Evolutionary conservation across 306 rosid species (phyloP).

Genomic region (Rosa multiflora): DNA sequence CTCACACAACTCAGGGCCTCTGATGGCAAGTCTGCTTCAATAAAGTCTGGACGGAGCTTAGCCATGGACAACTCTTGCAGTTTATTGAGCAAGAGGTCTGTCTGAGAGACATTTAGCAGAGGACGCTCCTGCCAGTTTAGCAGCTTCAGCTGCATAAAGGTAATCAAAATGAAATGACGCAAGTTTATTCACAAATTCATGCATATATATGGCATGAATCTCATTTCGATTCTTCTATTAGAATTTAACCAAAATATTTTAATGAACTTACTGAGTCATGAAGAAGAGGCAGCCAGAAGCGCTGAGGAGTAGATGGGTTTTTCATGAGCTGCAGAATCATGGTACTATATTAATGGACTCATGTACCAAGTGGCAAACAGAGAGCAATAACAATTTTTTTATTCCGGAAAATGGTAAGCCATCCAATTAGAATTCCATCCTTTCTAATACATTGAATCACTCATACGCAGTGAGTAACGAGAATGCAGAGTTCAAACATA

Average conservation of each 20-base stretch:
- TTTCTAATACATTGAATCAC: not conserved
- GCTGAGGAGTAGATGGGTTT: slow-evolving; percentile 89
- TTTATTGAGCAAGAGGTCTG: slow-evolving; percentile 75
- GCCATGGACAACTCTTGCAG: slow-evolving; percentile 82
- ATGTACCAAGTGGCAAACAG: not conserved
- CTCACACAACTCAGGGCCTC: slow-evolving; percentile 67
- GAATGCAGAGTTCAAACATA: not conserved
- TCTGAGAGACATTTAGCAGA: slow-evolving; percentile 65
- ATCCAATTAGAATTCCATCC: not conserved
- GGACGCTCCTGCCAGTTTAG: slow-evolving; percentile 77
- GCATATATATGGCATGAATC: not conserved
- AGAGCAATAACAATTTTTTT: not conserved
- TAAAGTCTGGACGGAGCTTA: slow-evolving; percentile 59
- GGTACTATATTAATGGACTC: not conserved
- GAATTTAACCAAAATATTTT: not conserved
- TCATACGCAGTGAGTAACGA: not conserved
- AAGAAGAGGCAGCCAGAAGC: slow-evolving; percentile 88
- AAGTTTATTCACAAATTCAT: not conserved
- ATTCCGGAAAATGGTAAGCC: not conserved
- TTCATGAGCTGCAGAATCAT: slow-evolving; percentile 70
- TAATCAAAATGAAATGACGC: not conserved
- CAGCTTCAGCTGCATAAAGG: slow-evolving; percentile 67
- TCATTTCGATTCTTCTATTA: not conserved
- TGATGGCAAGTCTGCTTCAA: slow-evolving; percentile 54
- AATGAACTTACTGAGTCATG: slow-evolving; percentile 70